These are phyloP conservation scores for Lentinus brumalis DNA, from an alignment of 768 basidiomycete genomes.

Conservation along the genomic window DNA sequence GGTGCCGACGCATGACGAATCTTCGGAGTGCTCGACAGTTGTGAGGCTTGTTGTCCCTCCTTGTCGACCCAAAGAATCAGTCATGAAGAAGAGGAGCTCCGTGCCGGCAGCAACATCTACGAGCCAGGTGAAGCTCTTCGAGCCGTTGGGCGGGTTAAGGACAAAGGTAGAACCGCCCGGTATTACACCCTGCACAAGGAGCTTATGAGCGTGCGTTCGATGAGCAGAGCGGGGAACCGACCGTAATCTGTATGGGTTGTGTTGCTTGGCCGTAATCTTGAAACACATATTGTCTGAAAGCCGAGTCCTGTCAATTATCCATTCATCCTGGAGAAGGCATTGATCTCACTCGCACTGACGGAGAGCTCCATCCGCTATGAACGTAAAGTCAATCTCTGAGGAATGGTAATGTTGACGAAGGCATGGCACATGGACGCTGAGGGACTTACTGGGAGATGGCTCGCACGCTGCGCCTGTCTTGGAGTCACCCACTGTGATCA, in stretches of 20 bases:
- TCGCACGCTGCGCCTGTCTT: neutral
- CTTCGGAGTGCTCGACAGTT: conserved; percentile 22
- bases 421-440: neutral
- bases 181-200: conserved; percentile 25
- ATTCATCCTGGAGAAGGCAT: no score
- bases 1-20: conserved; percentile 27
- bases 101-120: conserved; percentile 25
- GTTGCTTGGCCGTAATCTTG: conserved; percentile 22
- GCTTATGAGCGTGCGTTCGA: no score
- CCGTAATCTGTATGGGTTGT: conserved; percentile 10
- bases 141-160: conserved; percentile 26
- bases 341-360: conserved; percentile 15
- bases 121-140: conserved; percentile 27
- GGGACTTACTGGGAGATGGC: conserved; percentile 2
- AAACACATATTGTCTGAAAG: no score
- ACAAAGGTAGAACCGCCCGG: conserved; percentile 28
- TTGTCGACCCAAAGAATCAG: conserved; percentile 27
- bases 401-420: neutral
- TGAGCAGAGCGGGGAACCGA: no score
- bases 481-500: conserved; percentile 6
- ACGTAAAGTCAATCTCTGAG: neutral
- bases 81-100: conserved; percentile 25
- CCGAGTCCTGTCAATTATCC: no score
- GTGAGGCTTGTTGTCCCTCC: conserved; percentile 28
- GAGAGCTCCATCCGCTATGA: conserved; percentile 11